Evolutionary conservation across 2,329 filamentous ascomycete species (phyloP).

Genomic region (Talaromyces piceae): DNA sequence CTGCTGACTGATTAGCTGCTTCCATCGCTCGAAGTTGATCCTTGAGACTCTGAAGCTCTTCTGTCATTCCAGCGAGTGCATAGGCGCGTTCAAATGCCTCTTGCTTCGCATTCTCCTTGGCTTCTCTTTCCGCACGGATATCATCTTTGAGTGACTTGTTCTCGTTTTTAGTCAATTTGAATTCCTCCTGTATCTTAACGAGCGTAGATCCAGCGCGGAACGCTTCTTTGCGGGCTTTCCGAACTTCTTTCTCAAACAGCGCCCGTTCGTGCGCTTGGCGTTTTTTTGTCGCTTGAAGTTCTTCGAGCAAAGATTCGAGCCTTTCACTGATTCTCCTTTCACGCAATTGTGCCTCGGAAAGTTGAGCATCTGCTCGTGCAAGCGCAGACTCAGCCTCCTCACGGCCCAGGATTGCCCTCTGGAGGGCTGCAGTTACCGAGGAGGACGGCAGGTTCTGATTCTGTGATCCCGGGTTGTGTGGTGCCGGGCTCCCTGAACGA

Average conservation of each 20-base stretch:
- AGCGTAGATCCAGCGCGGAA: conserved; percentile 49
- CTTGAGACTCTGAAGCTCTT: conserved; percentile 39
- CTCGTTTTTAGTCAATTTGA: conserved; percentile 37
- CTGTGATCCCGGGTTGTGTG: conserved; percentile 18
- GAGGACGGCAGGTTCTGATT: conserved; percentile 20
- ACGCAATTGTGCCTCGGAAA: conserved; percentile 36
- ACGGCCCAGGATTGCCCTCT: conserved; percentile 38
- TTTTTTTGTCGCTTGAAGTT: conserved; percentile 45
- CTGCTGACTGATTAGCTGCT: conserved; percentile 26
- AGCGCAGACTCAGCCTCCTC: conserved; percentile 40
- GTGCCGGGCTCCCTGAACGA: conserved; percentile 24
- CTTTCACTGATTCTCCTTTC: conserved; percentile 39
- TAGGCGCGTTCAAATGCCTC: conserved; percentile 43
- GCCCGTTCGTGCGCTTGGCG: conserved; percentile 40
- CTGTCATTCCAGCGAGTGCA: conserved; percentile 37
- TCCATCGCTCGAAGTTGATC: conserved; percentile 33
- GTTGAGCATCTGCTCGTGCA: conserved; percentile 24
- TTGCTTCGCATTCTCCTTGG: conserved; percentile 39
- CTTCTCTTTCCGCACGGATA: conserved; percentile 42
- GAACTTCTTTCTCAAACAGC: conserved; percentile 51
- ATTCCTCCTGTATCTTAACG: conserved; percentile 48
- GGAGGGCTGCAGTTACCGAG: conserved; percentile 37
- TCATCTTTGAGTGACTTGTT: conserved; percentile 47
- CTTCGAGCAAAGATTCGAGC: conserved; percentile 43
- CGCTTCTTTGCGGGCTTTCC: conserved; percentile 49